Evolutionary conservation across 2,329 filamentous ascomycete species (phyloP), one percentile per base, ranked within the genome.

Genomic region (Trichoderma asperellum): DNA sequence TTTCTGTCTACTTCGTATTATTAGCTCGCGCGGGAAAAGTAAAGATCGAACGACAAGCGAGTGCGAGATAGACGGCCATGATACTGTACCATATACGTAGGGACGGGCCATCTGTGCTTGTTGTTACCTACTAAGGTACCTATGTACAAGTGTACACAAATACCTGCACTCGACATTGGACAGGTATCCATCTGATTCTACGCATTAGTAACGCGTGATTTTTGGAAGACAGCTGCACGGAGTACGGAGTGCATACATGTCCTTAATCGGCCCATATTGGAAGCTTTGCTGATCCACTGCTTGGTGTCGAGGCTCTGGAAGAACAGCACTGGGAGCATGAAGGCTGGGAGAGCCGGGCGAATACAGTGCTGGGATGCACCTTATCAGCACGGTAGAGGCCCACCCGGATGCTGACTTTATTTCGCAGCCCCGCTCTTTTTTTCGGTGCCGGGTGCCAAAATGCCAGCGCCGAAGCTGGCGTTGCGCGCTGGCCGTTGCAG

Each of bases 201-300:
- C 37, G 6, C 40, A 65, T 64, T 64, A 64, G 61, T 66, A 47
- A 58, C 37, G 61, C 60, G 60, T 37, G 49, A 58, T 57, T 57
- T 58, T 56, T 11, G 35, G 8, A n/a, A 34, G 11, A 5, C 29
- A 5, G 27, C 18, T 34, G 21, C 63, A 43, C 29, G 52, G 18
- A 55, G 61, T 64, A 63, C 47, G 52, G 63, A 66, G 52, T 29
- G 34, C 35, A n/a, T 57, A 57, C 53, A 58, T 57, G 53, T 56
- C 62, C 37, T 66, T 55, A 66, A 66, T 66, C 63, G 63, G 63
- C 63, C 63, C 63, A 66, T 66, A 40, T 43, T 43, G 24, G 37
- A 24, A 49, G 47, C 47, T 49, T 24, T 37, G n/a, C 24, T 14
- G 63, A 35, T 43, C 63, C 63, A 49, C 63, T 35, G 8, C 37